A percentile compares a stretch with the other conserved stretches of the same genome.
These are phyloP conservation scores for Fusarium setosum DNA, from an alignment of 2,329 filamentous ascomycete species.

Conservation along the genomic window DNA sequence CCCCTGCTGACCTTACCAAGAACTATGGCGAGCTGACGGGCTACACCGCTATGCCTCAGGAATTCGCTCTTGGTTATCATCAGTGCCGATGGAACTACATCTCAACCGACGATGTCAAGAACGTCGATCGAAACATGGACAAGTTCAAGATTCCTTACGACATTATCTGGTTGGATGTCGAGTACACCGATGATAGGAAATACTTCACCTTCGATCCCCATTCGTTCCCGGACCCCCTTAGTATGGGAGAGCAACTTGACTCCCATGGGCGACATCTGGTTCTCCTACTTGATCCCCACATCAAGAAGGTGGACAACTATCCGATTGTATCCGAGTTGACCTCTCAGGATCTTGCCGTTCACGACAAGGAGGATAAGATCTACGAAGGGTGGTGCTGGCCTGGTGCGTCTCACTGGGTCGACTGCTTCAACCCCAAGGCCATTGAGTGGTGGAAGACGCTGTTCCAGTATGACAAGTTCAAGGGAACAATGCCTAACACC, in stretches of 20 bases:
- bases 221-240: slow-evolving; percentile 85
- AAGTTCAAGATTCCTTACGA: slow-evolving; percentile 96
- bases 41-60: slow-evolving; percentile 89
- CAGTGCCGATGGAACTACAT: slow-evolving; percentile 99
- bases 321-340: slow-evolving; percentile 82
- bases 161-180: slow-evolving; percentile 98
- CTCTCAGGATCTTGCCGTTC: slow-evolving; percentile 83
- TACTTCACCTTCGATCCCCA: slow-evolving; percentile 98
- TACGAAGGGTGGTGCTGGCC: slow-evolving; percentile 99
- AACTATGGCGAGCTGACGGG: slow-evolving; percentile 92
- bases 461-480: slow-evolving; percentile 90
- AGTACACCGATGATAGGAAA: slow-evolving; percentile 96
- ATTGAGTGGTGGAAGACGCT: slow-evolving; percentile 91
- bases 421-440: slow-evolving; percentile 93
- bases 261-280: slow-evolving; percentile 90
- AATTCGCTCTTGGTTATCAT: slow-evolving; percentile 93
- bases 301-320: slow-evolving; percentile 91
- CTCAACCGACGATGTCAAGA: slow-evolving; percentile 95
- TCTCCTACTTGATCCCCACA: slow-evolving; percentile 95
- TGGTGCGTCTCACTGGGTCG: slow-evolving; percentile 95
- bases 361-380: slow-evolving; percentile 88
- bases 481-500: slow-evolving; percentile 85
- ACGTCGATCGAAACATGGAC: slow-evolving; percentile 96
- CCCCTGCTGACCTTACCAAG: slow-evolving; percentile 82
- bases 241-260: slow-evolving; percentile 90